Base-by-base conservation (phyloP, 2,329 filamentous ascomycete species). In the Xylaria arbuscula region DNA sequence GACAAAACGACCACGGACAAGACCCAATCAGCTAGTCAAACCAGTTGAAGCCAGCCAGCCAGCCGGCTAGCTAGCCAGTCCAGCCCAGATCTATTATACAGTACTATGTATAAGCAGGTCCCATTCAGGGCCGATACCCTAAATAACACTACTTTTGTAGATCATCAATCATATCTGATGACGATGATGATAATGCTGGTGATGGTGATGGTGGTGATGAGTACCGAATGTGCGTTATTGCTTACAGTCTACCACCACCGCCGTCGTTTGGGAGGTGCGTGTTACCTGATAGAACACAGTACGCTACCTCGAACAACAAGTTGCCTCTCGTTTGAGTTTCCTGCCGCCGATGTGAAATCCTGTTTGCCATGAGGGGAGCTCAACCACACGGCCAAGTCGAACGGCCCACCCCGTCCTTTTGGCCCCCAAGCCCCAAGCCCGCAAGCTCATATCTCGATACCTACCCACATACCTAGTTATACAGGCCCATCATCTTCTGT, bases 361-460 rank as follows among this genome's bases (percentile, higher is more conserved):
- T 54, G 50, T 47, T 62, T 59, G 47, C 38, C 38, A n/a, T 22
- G 17, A 34, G 64, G 34, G 50, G 38, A 19, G 53, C 58, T 42
- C 48, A 62, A 28, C 42, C 62, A 59, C n/a, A 36, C 50, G 53
- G 32, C 19, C 45, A 42, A 56, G 45, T 64, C 38, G 57, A 45
- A 62, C 13, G 40, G 22, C 40, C 53, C 47, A 57, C 6, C 6
- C 28, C 2, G 8, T 19, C 13, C 1, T 45, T 61, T 67, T 58
- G 64, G 67, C 67, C 67, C 67, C 67, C 67, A 69, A 69, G 5
- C 67, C 67, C 67, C 67, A 69, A 69, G 5, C 28, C 28, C 28
- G 28, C 28, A 28, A 70, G 58, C 57, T 45, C 56, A 62, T 42
- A 45, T 19, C n/a, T 40, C 13, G 13, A 47, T n/a, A 47, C 15